These are phyloP conservation scores for Fusarium albidum DNA, from an alignment of 2,329 filamentous ascomycete species.

Conservation along the genomic window DNA sequence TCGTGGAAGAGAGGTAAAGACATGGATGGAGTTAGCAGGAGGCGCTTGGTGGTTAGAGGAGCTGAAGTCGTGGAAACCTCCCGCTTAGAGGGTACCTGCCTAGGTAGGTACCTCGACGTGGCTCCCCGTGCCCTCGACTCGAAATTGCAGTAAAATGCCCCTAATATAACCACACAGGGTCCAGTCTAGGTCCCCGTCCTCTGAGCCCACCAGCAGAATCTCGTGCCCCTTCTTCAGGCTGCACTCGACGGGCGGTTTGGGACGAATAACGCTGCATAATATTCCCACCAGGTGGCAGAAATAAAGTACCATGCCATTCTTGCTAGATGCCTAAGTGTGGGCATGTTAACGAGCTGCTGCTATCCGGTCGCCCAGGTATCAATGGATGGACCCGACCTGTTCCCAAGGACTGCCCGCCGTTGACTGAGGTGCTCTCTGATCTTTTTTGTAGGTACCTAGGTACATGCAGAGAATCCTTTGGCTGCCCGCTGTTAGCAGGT, in stretches of 20 bases:
- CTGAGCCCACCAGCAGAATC: conserved; percentile 13
- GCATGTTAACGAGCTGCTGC: conserved; percentile 7
- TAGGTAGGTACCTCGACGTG: conserved; percentile 25
- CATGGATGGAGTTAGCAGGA: conserved; percentile 38
- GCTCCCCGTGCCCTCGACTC: conserved; percentile 31
- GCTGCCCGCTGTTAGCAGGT: conserved; percentile 17
- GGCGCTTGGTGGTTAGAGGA: conserved; percentile 37
- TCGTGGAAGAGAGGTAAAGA: conserved; percentile 38
- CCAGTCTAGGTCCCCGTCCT: conserved; percentile 25
- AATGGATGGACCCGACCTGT: not conserved
- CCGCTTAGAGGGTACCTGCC: conserved; percentile 19
- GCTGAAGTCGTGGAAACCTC: conserved; percentile 33
- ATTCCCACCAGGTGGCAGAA: not conserved
- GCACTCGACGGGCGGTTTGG: conserved; percentile 7
- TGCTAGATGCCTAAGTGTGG: not conserved
- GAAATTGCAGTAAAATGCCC: conserved; percentile 35
- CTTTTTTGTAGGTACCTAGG: not conserved
- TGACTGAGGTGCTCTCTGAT: conserved; percentile 24
- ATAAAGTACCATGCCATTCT: not conserved
- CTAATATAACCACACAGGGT: conserved; percentile 30
- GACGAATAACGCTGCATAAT: not conserved
- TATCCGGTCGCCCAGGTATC: conserved; percentile 17
- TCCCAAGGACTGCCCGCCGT: conserved; percentile 19
- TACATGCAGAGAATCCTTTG: conserved; percentile 13
- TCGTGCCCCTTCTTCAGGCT: too few species aligned